phyloP scores from a whole-genome alignment of 139 green algal species.

The Picochlorum sp. region DNA sequence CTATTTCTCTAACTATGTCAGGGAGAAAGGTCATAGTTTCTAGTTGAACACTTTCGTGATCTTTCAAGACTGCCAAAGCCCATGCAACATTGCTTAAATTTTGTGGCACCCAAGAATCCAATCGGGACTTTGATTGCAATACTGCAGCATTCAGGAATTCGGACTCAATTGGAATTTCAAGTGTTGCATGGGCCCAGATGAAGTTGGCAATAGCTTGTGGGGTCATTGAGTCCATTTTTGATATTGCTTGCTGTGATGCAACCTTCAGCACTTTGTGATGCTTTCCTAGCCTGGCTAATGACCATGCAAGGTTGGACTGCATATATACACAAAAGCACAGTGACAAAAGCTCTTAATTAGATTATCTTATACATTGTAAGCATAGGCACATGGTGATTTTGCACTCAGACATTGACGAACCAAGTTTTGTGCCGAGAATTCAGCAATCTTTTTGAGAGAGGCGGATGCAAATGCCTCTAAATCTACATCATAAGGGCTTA shows the following conservation, averaged over 20 bases:
- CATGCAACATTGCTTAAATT: conserved; percentile 37
- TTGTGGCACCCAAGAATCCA: conserved; percentile 27
- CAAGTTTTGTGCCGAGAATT: conserved; percentile 24
- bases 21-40: background rate
- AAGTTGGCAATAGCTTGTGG: conserved; percentile 37
- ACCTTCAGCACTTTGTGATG: conserved; percentile 1
- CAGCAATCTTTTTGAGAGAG: conserved; percentile 8
- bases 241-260: conserved; percentile 1
- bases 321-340: too few species aligned
- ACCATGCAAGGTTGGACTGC: conserved; percentile 27
- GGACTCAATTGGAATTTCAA: background rate
- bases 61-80: conserved; percentile 29
- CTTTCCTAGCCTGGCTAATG: conserved; percentile 29
- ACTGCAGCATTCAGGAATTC: conserved; percentile 9
- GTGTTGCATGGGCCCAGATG: conserved; percentile 27
- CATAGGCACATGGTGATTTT: too few species aligned
- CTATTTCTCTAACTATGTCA: conserved; percentile 11
- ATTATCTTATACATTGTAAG: too few species aligned
- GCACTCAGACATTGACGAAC: background rate
- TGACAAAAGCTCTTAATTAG: too few species aligned
- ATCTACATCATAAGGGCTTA: conserved; percentile 5
- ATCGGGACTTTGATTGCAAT: background rate
- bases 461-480: conserved; percentile 27
- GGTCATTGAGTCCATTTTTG: conserved; percentile 16
- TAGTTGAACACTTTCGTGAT: background rate